Evolutionary conservation across 306 rosid genomes (phyloP).

Genomic region (Quercus wislizeni): DNA sequence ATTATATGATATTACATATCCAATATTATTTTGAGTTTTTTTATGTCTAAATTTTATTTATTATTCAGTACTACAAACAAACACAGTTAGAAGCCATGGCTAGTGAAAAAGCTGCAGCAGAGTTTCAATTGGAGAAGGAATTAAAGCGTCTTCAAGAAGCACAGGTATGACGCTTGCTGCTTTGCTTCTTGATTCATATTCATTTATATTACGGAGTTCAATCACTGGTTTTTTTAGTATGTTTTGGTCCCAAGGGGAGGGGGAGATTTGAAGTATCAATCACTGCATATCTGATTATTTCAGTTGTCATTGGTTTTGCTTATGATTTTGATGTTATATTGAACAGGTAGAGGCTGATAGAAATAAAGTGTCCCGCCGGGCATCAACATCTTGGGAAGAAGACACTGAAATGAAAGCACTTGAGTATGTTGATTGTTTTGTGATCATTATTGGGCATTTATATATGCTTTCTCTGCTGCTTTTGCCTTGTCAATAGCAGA

Average conservation of each 20-base stretch:
- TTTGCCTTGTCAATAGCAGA: not conserved
- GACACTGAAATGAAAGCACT: conserved; percentile 87
- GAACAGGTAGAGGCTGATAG: conserved; percentile 90
- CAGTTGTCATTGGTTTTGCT: not conserved
- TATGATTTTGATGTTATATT: conserved; percentile 17
- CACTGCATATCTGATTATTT: not conserved
- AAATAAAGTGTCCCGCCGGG: conserved; percentile 73
- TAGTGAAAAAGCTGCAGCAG: conserved; percentile 94
- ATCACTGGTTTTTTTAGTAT: not conserved
- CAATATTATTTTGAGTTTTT: conserved; percentile 16
- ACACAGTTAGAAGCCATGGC: conserved; percentile 95
- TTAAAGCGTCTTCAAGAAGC: conserved; percentile 79
- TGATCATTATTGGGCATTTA: conserved; percentile 9
- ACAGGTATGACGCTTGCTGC: conserved; percentile 52
- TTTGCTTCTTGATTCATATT: conserved; percentile 20
- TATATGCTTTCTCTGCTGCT: not conserved
- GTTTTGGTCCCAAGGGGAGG: no score
- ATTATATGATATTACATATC: not conserved
- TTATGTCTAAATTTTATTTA: conserved; percentile 5
- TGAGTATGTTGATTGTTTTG: conserved; percentile 61
- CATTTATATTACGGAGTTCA: conserved; percentile 20
- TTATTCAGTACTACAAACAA: conserved; percentile 92
- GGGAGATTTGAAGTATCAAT: not conserved
- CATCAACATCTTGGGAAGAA: conserved; percentile 93
- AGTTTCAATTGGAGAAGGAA: conserved; percentile 96